Evolutionary conservation across 2,329 filamentous ascomycete genomes (phyloP).

Genomic region (Truncatella angustata): DNA sequence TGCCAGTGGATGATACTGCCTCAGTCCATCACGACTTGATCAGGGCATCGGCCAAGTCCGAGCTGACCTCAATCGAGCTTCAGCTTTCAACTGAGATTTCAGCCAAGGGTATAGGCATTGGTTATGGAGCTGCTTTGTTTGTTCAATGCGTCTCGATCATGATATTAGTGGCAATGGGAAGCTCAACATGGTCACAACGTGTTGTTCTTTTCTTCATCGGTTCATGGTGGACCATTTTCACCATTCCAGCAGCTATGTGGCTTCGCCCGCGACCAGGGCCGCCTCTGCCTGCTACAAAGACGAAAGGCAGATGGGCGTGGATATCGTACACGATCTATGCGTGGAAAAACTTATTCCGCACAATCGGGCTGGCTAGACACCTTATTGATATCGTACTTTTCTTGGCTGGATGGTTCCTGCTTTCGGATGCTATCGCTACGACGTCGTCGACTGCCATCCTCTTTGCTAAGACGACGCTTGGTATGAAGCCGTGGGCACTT

Average conservation of each 20-base stretch:
- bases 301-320: constrained; percentile 47
- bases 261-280: constrained; percentile 86
- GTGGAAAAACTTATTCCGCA: constrained; percentile 84
- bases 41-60: constrained; percentile 40
- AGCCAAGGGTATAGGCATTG: constrained; percentile 88
- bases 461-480: constrained; percentile 89
- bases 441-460: constrained; percentile 92
- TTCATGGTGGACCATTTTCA: constrained; percentile 90
- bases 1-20: constrained; percentile 32
- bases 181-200: constrained; percentile 80
- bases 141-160: constrained; percentile 80
- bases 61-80: constrained; percentile 65
- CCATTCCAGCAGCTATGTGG: constrained; percentile 84
- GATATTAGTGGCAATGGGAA: constrained; percentile 69
- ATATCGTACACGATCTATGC: constrained; percentile 75
- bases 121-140: constrained; percentile 83
- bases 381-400: constrained; percentile 75
- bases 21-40: constrained; percentile 32
- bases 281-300: constrained; percentile 56
- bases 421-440: constrained; percentile 92
- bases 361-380: constrained; percentile 69
- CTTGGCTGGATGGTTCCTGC: constrained; percentile 86
- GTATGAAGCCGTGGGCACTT: constrained; percentile 84
- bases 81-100: constrained; percentile 87
- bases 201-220: constrained; percentile 86